Percentiles rank a stretch among this genome's conserved stretches.
These are phyloP conservation scores for Hypoxylon lenormandii DNA, from an alignment of 495 filamentous ascomycete genomes.

Conservation along the genomic window DNA sequence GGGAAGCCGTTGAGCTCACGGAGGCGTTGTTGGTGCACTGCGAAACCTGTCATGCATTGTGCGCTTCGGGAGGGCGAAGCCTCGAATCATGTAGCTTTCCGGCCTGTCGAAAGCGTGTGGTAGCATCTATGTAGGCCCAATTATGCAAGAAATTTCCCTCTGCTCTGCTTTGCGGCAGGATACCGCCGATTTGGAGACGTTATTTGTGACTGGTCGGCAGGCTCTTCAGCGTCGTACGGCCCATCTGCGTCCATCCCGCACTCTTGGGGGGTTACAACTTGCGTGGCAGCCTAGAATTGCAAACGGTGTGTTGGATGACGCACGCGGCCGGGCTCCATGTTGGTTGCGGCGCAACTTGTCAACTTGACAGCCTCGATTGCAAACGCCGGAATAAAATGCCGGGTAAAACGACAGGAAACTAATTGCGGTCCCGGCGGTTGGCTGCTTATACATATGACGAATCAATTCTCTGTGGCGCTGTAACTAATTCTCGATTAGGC, in stretches of 20 bases:
- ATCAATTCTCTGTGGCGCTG: no score
- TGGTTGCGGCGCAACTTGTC: no score
- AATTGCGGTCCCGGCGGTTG: no score
- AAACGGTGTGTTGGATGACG: constrained; percentile 6
- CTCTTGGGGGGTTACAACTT: constrained; percentile 6
- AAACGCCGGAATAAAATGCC: constrained; percentile 13
- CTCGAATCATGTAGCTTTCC: constrained; percentile 36
- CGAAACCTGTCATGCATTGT: background rate
- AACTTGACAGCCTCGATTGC: background rate
- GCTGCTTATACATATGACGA: no score
- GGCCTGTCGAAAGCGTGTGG: constrained; percentile 13
- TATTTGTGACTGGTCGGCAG: constrained; percentile 20
- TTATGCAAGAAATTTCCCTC: constrained; percentile 15
- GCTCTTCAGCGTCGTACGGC: constrained; percentile 9
- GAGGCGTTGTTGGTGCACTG: constrained; percentile 10
- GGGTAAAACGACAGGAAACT: no score
- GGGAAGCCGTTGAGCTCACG: constrained; percentile 19
- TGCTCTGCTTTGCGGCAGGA: constrained; percentile 12
- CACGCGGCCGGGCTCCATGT: constrained; percentile 9
- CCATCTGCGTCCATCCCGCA: constrained; percentile 6
- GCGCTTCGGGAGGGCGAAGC: constrained; percentile 12
- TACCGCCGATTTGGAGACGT: constrained; percentile 13
- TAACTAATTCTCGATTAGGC: no score
- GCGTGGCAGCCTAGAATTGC: background rate
- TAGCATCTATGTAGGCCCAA: constrained; percentile 13